These are phyloP conservation scores for Leptosphaerulina australis DNA, from an alignment of 2,329 filamentous ascomycete species.

Conservation along the genomic window DNA sequence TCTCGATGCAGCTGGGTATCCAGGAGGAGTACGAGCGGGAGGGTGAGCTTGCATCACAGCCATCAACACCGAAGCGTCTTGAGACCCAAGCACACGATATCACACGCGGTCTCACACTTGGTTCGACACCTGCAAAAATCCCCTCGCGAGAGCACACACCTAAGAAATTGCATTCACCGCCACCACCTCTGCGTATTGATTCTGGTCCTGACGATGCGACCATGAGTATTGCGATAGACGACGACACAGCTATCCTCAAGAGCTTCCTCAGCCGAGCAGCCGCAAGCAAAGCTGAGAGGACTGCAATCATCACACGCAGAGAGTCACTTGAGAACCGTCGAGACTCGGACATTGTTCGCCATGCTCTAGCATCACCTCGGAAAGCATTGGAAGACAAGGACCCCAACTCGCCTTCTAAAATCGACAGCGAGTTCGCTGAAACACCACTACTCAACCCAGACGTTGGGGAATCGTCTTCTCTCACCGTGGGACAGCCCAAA, in stretches of 20 bases:
- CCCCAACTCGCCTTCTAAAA: slow-evolving; percentile 54
- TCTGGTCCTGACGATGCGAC: slow-evolving; percentile 37
- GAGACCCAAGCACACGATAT: slow-evolving; percentile 29
- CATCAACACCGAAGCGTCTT: slow-evolving; percentile 3
- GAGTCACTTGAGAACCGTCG: slow-evolving; percentile 55
- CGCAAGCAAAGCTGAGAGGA: slow-evolving; percentile 52
- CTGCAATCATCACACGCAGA: slow-evolving; percentile 44
- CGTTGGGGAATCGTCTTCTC: slow-evolving; percentile 24
- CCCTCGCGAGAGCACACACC: slow-evolving; percentile 23
- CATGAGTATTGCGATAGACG: slow-evolving; percentile 48
- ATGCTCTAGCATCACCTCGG: slow-evolving; percentile 55
- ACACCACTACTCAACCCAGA: slow-evolving; percentile 34
- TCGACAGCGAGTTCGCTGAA: slow-evolving; percentile 41
- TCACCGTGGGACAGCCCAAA: slow-evolving; percentile 20
- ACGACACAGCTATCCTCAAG: slow-evolving; percentile 57
- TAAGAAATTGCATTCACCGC: slow-evolving; percentile 37
- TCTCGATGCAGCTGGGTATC: slow-evolving; percentile 40
- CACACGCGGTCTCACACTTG: slow-evolving; percentile 40
- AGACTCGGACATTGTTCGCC: slow-evolving; percentile 55
- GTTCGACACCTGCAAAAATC: slow-evolving; percentile 21
- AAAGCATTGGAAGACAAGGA: slow-evolving; percentile 55
- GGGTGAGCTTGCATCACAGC: slow-evolving; percentile 5
- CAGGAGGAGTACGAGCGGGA: slow-evolving; percentile 28
- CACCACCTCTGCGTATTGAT: slow-evolving; percentile 34
- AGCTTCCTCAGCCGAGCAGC: slow-evolving; percentile 58